phyloP scores from a whole-genome alignment of 1,284 basidiomycete genomes.

The Fomes fomentarius region DNA sequence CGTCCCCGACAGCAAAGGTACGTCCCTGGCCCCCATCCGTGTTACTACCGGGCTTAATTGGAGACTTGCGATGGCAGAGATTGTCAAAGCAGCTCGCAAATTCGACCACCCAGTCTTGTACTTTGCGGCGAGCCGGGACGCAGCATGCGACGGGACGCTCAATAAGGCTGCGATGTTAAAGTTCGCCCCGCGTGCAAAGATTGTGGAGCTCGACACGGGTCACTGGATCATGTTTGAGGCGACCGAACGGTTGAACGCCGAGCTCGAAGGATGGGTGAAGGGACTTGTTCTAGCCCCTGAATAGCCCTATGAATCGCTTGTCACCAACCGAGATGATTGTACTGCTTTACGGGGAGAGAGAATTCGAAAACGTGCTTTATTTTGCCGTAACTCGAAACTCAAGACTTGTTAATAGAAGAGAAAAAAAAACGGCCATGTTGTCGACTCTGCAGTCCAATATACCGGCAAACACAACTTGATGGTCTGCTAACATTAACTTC shows the following conservation, averaged over 20 bases:
- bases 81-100: background rate
- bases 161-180: conserved; percentile 1
- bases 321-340: no score
- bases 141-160: background rate
- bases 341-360: no score
- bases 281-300: no score
- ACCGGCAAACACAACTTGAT: no score
- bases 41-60: no score
- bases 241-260: background rate
- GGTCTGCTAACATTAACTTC: no score
- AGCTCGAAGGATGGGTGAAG: conserved; percentile 3
- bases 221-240: conserved; percentile 10
- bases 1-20: conserved; percentile 66
- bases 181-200: conserved; percentile 2
- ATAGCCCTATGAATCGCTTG: no score
- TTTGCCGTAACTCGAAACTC: no score
- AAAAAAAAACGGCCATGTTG: no score
- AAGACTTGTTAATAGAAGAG: no score
- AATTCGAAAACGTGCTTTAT: no score
- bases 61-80: background rate
- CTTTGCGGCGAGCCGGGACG: conserved; percentile 8
- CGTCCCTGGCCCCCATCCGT: conserved; percentile 5
- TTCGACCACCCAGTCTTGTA: conserved; percentile 11
- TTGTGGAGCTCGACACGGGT: conserved; percentile 5
- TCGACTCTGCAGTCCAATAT: no score